Base-by-base conservation (phyloP, 2,329 filamentous ascomycete genomes). In the Verticillium isaacii region DNA sequence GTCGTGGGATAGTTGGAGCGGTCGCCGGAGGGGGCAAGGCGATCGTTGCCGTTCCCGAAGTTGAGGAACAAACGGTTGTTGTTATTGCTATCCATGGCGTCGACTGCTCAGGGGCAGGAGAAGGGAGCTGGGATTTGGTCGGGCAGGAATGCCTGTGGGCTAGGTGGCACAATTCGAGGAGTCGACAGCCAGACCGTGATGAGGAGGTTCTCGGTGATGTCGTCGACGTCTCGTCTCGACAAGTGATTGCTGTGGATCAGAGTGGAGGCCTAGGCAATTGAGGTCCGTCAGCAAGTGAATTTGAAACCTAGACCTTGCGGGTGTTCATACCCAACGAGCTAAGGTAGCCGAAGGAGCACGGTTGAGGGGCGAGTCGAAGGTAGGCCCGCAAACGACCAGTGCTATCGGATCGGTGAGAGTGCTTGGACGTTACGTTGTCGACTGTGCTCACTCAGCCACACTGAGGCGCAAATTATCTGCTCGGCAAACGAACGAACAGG, bases 1-100 rank as follows among this genome's bases (percentile, higher is more conserved):
- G 94, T 97, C 60, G 94, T 93, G 68, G 90, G 91, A 82, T 91
- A 93, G 58, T 59, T 59, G 67, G 87, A 82, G 73, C 89, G 84
- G 74, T 89, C 89, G 74, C 82, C 83, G 70, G 76, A 70, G 61
- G 85, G 77, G 64, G 82, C 80, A 63, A 87, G 83, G 70, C 87
- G 86, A 69, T 88, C 85, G 75, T 86, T 87, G 73, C 84, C 84
- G 75, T 84, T 88, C 72, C 81, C 83, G 68, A 88, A 85, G 76
- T 89, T 89, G 72, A 91, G 82, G 72, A 85, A 83, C 61, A 90
- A 82, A 62, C 85, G 83, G 66, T 85, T 85, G 71, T 87, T 87
- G 34, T 52, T 59, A n/a, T 59, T 59, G 76, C 80, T 80, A 69
- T 82, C 81, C 82, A 86, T 85, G 63, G 71, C 79, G 72, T 62